Evolutionary conservation across 225 moss, liverwort and hornwort species (phyloP).

Genomic region (Straminergon stramineum): DNA sequence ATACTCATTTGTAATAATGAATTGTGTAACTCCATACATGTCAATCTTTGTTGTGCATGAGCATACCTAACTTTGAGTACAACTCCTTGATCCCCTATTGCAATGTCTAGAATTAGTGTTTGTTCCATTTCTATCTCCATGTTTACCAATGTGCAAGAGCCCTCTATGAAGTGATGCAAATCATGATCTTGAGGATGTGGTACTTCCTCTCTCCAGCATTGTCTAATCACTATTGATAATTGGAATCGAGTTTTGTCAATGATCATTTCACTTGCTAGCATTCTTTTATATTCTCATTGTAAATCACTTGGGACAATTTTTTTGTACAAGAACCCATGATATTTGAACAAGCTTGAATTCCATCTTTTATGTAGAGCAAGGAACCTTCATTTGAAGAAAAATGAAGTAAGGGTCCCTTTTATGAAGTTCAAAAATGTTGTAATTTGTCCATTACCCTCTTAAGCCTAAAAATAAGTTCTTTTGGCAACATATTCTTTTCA

Average conservation of each 20-base stretch:
- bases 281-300: neutral
- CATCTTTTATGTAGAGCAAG: neutral
- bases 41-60: neutral
- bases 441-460: neutral
- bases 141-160: neutral
- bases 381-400: neutral
- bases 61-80: neutral
- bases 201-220: neutral
- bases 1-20: neutral
- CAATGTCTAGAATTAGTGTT: fast-evolving
- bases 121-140: neutral
- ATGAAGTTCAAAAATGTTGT: neutral
- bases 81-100: fast-evolving
- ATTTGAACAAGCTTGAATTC: neutral
- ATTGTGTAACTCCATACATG: neutral
- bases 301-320: neutral
- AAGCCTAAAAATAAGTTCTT: neutral
- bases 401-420: fast-evolving
- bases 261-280: neutral
- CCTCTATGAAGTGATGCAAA: neutral
- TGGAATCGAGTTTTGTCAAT: neutral
- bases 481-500: fast-evolving
- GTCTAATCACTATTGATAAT: neutral
- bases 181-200: fast-evolving
- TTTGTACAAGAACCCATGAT: fast-evolving